phyloP scores from a whole-genome alignment of 768 basidiomycete genomes.

The Bullera alba region DNA sequence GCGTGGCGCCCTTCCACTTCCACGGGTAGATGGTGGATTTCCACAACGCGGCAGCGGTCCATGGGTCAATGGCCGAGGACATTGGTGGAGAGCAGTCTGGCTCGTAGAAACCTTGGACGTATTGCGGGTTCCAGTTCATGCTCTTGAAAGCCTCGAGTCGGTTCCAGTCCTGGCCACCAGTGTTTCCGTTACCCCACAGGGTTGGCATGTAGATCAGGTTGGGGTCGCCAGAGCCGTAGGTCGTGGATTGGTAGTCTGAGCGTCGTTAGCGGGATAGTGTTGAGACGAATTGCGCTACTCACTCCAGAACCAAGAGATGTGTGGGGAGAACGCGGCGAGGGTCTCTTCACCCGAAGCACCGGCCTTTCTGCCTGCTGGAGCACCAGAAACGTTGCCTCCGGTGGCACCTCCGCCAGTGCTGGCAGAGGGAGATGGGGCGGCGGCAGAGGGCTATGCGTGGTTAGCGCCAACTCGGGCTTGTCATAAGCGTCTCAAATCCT shows the following conservation, averaged over 20 bases:
- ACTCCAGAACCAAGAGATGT: constrained; percentile 46
- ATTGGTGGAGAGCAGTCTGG: constrained; percentile 43
- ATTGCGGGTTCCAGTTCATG: constrained; percentile 34
- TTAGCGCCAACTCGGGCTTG: background rate
- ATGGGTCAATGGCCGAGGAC: constrained; percentile 23
- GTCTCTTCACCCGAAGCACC: constrained; percentile 42
- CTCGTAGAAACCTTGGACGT: constrained; percentile 45
- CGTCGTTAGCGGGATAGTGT: background rate
- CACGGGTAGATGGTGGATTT: constrained; percentile 36
- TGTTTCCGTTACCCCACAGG: constrained; percentile 41
- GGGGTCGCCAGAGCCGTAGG: constrained; percentile 13
- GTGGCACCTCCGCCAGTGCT: background rate
- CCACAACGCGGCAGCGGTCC: constrained; percentile 34
- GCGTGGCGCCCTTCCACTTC: constrained; percentile 32
- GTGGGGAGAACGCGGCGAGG: constrained; percentile 21
- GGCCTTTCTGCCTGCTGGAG: constrained; percentile 43
- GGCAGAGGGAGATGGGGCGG: constrained; percentile 5
- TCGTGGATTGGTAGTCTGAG: constrained; percentile 24
- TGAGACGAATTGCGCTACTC: constrained; percentile 2
- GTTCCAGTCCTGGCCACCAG: constrained; percentile 31
- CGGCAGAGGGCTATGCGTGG: constrained; percentile 2
- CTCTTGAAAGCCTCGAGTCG: constrained; percentile 38
- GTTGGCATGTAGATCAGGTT: constrained; percentile 31
- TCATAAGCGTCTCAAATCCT: background rate
- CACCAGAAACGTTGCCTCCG: constrained; percentile 7